Evolutionary conservation across 495 filamentous ascomycete species (phyloP).

Genomic region (Xylaria palmicola): DNA sequence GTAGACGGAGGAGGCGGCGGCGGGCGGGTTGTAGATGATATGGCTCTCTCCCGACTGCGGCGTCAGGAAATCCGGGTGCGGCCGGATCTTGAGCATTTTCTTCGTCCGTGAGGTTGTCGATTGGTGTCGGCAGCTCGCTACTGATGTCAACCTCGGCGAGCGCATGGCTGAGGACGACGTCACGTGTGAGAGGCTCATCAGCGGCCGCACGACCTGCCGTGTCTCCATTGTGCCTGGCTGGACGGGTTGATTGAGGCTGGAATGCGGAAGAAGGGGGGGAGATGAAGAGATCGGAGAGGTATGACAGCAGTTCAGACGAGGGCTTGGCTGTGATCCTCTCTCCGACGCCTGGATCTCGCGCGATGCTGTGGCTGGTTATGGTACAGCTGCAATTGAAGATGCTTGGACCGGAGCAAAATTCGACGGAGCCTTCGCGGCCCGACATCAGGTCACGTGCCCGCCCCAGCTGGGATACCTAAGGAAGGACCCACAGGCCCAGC

Average conservation of each 20-base stretch:
- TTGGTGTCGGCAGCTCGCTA: constrained; percentile 64
- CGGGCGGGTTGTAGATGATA: constrained; percentile 93
- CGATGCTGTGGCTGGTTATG: background rate
- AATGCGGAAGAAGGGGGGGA: background rate
- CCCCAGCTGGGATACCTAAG: background rate
- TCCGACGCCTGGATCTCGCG: constrained; percentile 1
- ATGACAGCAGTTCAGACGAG: background rate
- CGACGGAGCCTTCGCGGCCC: constrained; percentile 12
- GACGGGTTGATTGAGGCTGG: background rate
- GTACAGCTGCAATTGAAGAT: background rate
- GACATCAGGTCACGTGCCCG: constrained; percentile 2
- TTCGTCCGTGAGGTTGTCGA: constrained; percentile 69
- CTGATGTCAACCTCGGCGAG: constrained; percentile 61
- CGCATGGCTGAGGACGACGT: constrained; percentile 43
- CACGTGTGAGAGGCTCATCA: constrained; percentile 24
- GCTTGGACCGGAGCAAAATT: constrained; percentile 1
- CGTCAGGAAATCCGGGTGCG: constrained; percentile 67
- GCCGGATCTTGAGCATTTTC: constrained; percentile 69
- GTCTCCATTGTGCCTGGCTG: constrained; percentile 27
- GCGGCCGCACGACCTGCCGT: constrained; percentile 25
- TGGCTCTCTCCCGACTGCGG: constrained; percentile 47
- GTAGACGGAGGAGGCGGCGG: constrained; percentile 75
- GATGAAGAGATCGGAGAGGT: background rate
- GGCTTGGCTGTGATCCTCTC: background rate
- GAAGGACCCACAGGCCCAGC: too few relatives aligned